These are phyloP conservation scores for Corylus americana DNA, from an alignment of 306 rosid species.

Conservation along the genomic window DNA sequence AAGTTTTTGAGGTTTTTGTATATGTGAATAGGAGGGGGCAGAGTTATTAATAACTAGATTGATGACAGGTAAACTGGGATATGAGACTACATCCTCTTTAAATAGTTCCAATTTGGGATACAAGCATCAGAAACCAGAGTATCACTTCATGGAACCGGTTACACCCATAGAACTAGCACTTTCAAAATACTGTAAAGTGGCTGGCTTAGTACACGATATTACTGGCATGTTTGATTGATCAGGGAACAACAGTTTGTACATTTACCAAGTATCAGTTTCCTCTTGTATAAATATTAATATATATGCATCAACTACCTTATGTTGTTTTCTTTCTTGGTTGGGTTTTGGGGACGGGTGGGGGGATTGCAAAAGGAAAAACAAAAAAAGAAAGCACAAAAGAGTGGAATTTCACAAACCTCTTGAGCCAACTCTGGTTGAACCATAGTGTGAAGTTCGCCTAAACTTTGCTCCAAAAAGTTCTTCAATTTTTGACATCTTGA, in stretches of 20 bases:
- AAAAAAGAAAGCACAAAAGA: slow-evolving; percentile 12
- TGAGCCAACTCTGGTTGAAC: slow-evolving; percentile 69
- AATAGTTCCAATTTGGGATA: not conserved
- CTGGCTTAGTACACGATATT: not conserved
- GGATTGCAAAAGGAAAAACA: not conserved
- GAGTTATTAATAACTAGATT: not conserved
- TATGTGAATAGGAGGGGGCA: not conserved
- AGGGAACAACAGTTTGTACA: not conserved
- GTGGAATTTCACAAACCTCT: slow-evolving; percentile 58
- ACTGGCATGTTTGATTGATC: not conserved
- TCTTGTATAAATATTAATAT: not conserved
- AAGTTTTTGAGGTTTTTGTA: not conserved
- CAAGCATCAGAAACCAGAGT: slow-evolving; percentile 2
- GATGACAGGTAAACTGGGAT: not conserved
- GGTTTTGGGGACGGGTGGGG: slow-evolving; percentile 1
- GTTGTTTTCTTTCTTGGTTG: not conserved
- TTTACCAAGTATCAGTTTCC: no score
- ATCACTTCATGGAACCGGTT: not conserved
- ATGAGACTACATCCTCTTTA: not conserved
- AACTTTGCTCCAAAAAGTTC: slow-evolving; percentile 58
- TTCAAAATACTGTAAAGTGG: not conserved
- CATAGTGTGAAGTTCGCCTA: slow-evolving; percentile 53
- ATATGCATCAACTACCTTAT: not conserved
- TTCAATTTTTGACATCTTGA: slow-evolving; percentile 53
- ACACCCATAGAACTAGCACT: not conserved